Base-by-base conservation (phyloP, 805 yeast species). In the Saccharomycopsis sp. region DNA sequence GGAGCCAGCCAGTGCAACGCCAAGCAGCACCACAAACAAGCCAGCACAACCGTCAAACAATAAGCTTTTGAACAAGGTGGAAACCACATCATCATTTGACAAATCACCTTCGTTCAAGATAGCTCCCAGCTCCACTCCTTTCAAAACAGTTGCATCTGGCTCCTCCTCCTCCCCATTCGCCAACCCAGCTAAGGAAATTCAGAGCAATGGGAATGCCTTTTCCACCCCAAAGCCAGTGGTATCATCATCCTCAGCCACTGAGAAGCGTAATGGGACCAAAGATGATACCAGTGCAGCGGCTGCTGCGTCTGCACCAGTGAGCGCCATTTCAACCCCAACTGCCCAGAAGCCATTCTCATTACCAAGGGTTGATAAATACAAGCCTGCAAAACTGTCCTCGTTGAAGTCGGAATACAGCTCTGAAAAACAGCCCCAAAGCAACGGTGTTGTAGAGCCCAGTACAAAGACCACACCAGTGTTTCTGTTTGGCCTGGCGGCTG, bases 331-430 rank as follows among this genome's bases (percentile, higher is more conserved):
- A n/a, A n/a, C n/a, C n/a, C n/a, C n/a, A n/a, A n/a, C n/a, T n/a
- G n/a, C n/a, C n/a, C n/a, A n/a, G n/a, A n/a, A n/a, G n/a, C n/a
- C n/a, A n/a, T n/a, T n/a, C n/a, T n/a, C n/a, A n/a, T n/a, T n/a
- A n/a, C n/a, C n/a, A n/a, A n/a, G n/a, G 5, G 19, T 18, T 9
- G 17, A 20, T 32, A 37, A 42, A 21, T 42, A 42, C 19, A 38
- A 42, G 26, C 45, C 45, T 4, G 13, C 38, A 5, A 38, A 38
- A 19, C 38, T 42, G 6, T 42, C 45, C 6, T 32, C 42, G 5
- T 23, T 42, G 10, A 13, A 42, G 19, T 19, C 36, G 21, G 45
- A 42, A 29, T 12, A 22, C 25, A 18, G 10, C 8, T 8, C 25
- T 33, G 36, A 15, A 16, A 15, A 13, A 21, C 27, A 33, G 7